These are phyloP conservation scores for Verruconis gallopava DNA, from an alignment of 2,329 filamentous ascomycete genomes.

Conservation along the genomic window DNA sequence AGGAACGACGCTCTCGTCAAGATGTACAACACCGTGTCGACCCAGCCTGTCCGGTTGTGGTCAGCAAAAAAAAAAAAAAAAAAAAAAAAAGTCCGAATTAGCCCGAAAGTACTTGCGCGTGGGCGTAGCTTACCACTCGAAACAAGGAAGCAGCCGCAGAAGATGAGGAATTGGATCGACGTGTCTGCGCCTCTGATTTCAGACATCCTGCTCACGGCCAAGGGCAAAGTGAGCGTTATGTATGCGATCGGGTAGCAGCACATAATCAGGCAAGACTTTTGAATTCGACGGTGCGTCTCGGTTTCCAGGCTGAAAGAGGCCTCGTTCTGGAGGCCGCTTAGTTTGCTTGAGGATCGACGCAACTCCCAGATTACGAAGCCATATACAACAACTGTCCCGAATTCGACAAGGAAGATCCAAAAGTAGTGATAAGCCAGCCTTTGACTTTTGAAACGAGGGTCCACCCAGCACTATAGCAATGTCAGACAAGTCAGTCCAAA, in stretches of 20 bases:
- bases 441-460: conserved; percentile 28
- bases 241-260: conserved; percentile 56
- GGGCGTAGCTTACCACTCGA: neutral
- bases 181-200: neutral
- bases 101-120: neutral
- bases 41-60: conserved; percentile 39
- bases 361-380: conserved; percentile 9
- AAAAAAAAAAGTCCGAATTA: too few species aligned
- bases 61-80: too few species aligned
- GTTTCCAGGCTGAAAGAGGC: neutral
- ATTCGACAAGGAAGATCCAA: conserved; percentile 42
- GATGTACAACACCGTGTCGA: conserved; percentile 46
- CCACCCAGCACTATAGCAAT: conserved; percentile 36
- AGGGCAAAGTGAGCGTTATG: conserved; percentile 50
- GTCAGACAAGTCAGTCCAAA: neutral
- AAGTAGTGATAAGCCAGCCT: conserved; percentile 40
- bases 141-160: neutral
- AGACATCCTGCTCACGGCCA: conserved; percentile 46
- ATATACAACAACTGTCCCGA: conserved; percentile 38
- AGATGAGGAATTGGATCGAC: neutral
- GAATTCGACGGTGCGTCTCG: neutral
- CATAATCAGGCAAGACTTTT: conserved; percentile 25
- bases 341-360: neutral
- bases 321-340: neutral
- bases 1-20: conserved; percentile 32